Conservation (phyloP, 176 grass and related monocot species). For the Bromus sterilis region DNA sequence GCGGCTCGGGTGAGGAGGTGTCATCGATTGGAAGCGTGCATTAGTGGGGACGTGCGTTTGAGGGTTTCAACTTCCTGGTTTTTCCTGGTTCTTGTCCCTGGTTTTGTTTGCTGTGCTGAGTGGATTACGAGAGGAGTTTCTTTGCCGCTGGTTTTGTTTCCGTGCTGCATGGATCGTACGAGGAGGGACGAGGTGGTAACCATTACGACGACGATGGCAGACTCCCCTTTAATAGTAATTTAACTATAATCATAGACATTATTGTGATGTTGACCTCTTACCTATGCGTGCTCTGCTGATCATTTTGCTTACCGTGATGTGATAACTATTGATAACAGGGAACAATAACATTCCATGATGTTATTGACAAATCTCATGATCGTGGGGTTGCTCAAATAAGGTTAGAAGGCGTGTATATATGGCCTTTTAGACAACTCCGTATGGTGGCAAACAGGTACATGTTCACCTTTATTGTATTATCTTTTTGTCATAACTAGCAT, state of each 20-base stretch:
- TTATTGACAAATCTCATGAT: constrained; percentile 74
- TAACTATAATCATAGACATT: not conserved
- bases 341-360: constrained; percentile 89
- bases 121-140: too few relatives aligned
- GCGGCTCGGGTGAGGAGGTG: too few relatives aligned
- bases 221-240: too few relatives aligned
- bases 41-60: too few relatives aligned
- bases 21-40: too few relatives aligned
- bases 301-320: constrained; percentile 7
- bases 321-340: constrained; percentile 40
- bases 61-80: too few relatives aligned
- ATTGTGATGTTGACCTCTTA: constrained; percentile 1
- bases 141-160: too few relatives aligned
- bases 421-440: constrained; percentile 97
- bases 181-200: too few relatives aligned
- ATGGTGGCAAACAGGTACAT: constrained; percentile 91
- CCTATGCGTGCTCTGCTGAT: not conserved
- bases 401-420: constrained; percentile 97
- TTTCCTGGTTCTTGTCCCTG: too few relatives aligned
- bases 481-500: constrained; percentile 7
- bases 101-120: too few relatives aligned
- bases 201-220: too few relatives aligned
- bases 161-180: too few relatives aligned
- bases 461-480: constrained; percentile 10
- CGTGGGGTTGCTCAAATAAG: constrained; percentile 65